Evolutionary conservation across 2,329 filamentous ascomycete genomes (phyloP), one percentile per base, ranked within the genome.

Genomic region (Sarocladium oryzae): DNA sequence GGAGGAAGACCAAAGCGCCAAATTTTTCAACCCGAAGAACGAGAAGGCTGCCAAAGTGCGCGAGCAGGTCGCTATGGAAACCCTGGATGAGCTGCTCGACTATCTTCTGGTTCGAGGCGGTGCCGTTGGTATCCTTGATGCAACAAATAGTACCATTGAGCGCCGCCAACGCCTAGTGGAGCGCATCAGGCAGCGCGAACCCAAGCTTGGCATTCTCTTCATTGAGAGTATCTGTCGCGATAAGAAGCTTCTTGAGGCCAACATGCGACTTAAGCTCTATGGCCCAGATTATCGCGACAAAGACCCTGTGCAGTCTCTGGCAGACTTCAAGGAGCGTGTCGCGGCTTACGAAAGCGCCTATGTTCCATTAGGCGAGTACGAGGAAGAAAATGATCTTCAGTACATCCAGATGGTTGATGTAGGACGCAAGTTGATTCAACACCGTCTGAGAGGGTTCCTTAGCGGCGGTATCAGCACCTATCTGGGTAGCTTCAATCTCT

Each of bases 351-450:
- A 96, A 67, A 95, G 91, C 62, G 90, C 89, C 15, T 99, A 99
- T 62, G 84, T 92, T 6, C 88, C 93, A 1, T 75, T 99, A 1
- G 93, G 93, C 28, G 82, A 90, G 37, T 95, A 89, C 56, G 93
- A 99, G 65, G 93, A 99, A 69, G 79, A 86, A 20, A 79, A 95
- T 62, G 85, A 91, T 60, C 86, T 96, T 80, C 88, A 95, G 54
- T 99, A 95, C 64, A 95, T 99, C 56, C 89, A 89, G 74, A 96
- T 97, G 87, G 89, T 97, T 57, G 93, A 99, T 66, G 93, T 99
- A 2, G 93, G 93, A 37, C 84, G 92, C 55, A 99, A 99, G 69
- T 80, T 97, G 54, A 84, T 97, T 38, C 88, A 92, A 43, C 88
- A 95, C 65, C 88, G 93, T 55, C 84, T 96, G 54, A 86, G 86